These are phyloP conservation scores for Porpolomopsis calyptriformis DNA, from an alignment of 768 basidiomycete genomes.

Conservation along the genomic window DNA sequence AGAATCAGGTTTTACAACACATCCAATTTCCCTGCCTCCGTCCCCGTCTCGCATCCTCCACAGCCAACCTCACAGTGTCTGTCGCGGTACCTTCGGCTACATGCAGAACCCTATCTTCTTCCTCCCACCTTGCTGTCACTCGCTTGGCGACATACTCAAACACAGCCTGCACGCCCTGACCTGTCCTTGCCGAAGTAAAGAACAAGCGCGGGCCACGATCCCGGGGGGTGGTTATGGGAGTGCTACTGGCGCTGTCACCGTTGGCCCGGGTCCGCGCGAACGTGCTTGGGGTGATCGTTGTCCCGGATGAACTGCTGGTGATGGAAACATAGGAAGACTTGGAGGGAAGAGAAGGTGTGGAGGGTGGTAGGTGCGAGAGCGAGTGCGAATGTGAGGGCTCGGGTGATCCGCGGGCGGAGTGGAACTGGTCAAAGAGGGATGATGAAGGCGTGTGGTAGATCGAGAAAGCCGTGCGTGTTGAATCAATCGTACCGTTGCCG, in stretches of 20 bases:
- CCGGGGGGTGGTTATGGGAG: conserved; percentile 17
- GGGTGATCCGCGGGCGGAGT: conserved; percentile 54
- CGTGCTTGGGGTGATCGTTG: conserved; percentile 51
- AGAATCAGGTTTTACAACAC: no score
- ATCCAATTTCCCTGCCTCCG: neutral
- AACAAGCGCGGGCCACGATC: conserved; percentile 56
- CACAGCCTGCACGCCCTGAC: conserved; percentile 58
- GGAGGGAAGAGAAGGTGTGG: no score
- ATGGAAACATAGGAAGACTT: conserved; percentile 12
- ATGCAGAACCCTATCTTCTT: conserved; percentile 34
- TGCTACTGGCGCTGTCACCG: neutral
- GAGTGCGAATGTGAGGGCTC: conserved; percentile 24
- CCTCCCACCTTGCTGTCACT: conserved; percentile 54
- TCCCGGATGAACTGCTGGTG: conserved; percentile 21
- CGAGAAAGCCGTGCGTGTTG: conserved; percentile 46
- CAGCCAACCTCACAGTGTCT: neutral
- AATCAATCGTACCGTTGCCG: conserved; percentile 43
- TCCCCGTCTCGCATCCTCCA: neutral
- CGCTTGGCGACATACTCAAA: conserved; percentile 65
- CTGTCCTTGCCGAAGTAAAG: conserved; percentile 72
- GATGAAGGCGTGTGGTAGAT: conserved; percentile 74
- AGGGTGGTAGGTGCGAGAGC: conserved; percentile 11
- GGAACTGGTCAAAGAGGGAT: conserved; percentile 54
- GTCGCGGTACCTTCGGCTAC: neutral
- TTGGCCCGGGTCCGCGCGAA: conserved; percentile 29